Evolutionary conservation across 257 asterid genomes (phyloP).

Genomic region (Capsicum baccatum): DNA sequence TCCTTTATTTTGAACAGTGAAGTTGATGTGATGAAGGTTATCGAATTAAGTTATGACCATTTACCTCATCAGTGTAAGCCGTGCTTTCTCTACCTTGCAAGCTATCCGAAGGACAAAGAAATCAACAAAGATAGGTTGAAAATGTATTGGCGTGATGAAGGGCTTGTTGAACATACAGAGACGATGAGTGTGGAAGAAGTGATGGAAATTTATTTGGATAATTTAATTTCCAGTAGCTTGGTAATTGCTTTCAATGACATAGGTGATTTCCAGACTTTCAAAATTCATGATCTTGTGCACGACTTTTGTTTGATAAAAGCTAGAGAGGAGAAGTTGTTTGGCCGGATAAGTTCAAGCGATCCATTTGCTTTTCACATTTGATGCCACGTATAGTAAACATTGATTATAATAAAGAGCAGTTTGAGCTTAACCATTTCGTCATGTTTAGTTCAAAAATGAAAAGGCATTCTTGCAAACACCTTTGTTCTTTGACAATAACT

Average conservation of each 20-base stretch:
- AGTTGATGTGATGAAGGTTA: conserved; percentile 21
- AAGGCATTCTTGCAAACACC: conserved; percentile 22
- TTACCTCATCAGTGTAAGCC: conserved; percentile 35
- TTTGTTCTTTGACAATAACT: neutral
- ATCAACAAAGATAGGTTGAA: conserved; percentile 28
- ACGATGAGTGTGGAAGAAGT: neutral
- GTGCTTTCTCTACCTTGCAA: conserved; percentile 41
- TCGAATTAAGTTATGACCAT: conserved; percentile 40
- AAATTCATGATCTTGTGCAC: conserved; percentile 6
- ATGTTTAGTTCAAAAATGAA: neutral
- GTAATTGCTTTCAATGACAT: too few species aligned
- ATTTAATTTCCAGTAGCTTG: neutral
- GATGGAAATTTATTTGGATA: conserved; percentile 29
- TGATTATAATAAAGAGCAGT: neutral
- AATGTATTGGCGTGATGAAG: neutral
- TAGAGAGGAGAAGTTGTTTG: conserved; percentile 7
- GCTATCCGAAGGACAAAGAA: conserved; percentile 4
- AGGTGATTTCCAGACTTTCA: neutral
- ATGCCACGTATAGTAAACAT: neutral
- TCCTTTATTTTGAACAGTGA: conserved; percentile 1
- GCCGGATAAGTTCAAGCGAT: neutral
- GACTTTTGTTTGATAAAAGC: conserved; percentile 36
- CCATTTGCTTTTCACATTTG: neutral
- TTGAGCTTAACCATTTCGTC: neutral
- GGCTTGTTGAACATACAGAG: conserved; percentile 16